phyloP scores from a whole-genome alignment of 768 basidiomycete species.

The Russula sp. region DNA sequence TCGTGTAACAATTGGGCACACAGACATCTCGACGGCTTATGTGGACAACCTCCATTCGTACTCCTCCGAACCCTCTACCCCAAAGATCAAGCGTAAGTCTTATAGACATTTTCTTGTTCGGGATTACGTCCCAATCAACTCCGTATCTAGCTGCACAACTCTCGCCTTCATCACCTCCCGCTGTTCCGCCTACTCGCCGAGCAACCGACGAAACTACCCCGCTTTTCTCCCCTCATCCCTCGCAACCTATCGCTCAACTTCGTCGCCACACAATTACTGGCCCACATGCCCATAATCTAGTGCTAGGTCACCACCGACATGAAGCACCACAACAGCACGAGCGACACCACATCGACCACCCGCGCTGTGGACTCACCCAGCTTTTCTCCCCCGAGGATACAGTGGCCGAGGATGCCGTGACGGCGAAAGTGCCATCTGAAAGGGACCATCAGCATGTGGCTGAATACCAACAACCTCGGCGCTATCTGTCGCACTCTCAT shows the following conservation, averaged over 20 bases:
- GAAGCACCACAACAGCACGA: slow-evolving; percentile 35
- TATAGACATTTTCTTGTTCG: neutral
- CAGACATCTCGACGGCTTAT: slow-evolving; percentile 72
- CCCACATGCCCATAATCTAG: slow-evolving; percentile 8
- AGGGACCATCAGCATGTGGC: neutral
- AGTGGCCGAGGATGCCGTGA: neutral
- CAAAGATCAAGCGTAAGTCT: slow-evolving; percentile 24
- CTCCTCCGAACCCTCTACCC: slow-evolving; percentile 43
- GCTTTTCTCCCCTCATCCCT: slow-evolving; percentile 10
- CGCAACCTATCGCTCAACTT: neutral
- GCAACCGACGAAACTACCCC: slow-evolving; percentile 15
- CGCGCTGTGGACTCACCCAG: slow-evolving; percentile 12
- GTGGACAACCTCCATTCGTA: slow-evolving; percentile 69
- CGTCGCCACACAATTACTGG: slow-evolving; percentile 10
- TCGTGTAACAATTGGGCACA: slow-evolving; percentile 10
- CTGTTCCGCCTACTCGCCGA: slow-evolving; percentile 1
- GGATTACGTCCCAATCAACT: neutral
- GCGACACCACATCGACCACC: slow-evolving; percentile 30
- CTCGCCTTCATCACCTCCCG: neutral
- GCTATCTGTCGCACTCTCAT: neutral
- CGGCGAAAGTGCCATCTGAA: neutral
- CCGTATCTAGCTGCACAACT: slow-evolving; percentile 4
- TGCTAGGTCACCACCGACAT: slow-evolving; percentile 41
- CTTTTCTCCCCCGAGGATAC: slow-evolving; percentile 1
- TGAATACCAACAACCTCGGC: neutral